These are phyloP conservation scores for Zygotorulaspora sp. DNA, from an alignment of 805 yeast genomes.

Conservation along the genomic window DNA sequence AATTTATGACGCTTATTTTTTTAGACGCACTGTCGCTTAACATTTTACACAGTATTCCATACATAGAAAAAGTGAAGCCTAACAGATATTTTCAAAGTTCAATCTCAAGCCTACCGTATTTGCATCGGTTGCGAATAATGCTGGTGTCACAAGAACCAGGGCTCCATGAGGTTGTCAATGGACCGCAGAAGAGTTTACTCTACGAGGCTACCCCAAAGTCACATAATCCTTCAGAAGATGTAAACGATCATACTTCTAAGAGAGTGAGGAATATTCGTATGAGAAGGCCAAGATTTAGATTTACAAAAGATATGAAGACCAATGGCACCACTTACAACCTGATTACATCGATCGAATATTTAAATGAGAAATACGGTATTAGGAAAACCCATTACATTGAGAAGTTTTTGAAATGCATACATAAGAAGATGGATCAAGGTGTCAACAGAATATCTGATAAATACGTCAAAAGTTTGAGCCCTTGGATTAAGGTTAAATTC, in stretches of 20 bases:
- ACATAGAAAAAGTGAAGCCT: background rate
- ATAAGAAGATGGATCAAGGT: conserved; percentile 29
- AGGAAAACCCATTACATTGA: conserved; percentile 30
- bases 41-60: background rate
- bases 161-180: background rate
- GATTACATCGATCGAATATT: conserved; percentile 32
- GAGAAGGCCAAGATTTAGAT: conserved; percentile 21
- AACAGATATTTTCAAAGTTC: too few relatives aligned
- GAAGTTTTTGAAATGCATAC: conserved; percentile 32
- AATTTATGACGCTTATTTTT: background rate
- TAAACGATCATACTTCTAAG: background rate
- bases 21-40: too few relatives aligned
- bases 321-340: conserved; percentile 29
- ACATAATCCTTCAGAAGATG: background rate
- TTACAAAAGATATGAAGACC: conserved; percentile 23
- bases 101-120: too few relatives aligned
- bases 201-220: background rate
- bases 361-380: conserved; percentile 33
- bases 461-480: conserved; percentile 21
- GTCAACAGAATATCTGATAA: conserved; percentile 26
- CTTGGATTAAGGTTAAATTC: conserved; percentile 31
- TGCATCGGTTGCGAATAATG: background rate
- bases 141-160: background rate
- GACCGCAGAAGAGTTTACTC: too few relatives aligned
- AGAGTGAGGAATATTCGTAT: conserved; percentile 6